A percentile compares a stretch with the other conserved stretches of the same genome.
Conservation (phyloP, 805 yeast species). For the Ogataea nakhonphanomensis region DNA sequence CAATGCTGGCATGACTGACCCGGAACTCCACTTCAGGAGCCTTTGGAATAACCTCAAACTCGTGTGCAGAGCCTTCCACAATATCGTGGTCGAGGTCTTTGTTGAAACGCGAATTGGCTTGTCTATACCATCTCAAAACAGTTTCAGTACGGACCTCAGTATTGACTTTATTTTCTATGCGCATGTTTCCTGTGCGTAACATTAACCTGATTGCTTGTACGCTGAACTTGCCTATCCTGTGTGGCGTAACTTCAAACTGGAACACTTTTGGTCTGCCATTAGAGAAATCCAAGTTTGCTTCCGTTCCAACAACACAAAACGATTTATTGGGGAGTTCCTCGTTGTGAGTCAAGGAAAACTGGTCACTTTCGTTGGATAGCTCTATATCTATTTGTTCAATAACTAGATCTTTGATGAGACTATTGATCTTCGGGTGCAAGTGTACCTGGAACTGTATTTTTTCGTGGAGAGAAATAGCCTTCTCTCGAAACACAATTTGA, state of each 20-base stretch:
- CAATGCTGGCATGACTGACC: slow-evolving; percentile 25
- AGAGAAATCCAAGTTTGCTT: slow-evolving; percentile 19
- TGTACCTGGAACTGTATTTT: slow-evolving; percentile 30
- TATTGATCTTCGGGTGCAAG: slow-evolving; percentile 29
- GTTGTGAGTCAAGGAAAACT: slow-evolving; percentile 15
- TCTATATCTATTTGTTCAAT: slow-evolving; percentile 21
- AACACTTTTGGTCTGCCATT: slow-evolving; percentile 14
- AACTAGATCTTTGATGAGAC: slow-evolving; percentile 14
- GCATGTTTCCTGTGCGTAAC: slow-evolving; percentile 11
- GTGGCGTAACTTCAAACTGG: slow-evolving; percentile 21
- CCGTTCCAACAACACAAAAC: slow-evolving; percentile 4
- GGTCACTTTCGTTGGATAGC: slow-evolving; percentile 17
- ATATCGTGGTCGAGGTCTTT: slow-evolving; percentile 16
- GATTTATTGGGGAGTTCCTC: slow-evolving; percentile 3
- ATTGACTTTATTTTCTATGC: slow-evolving; percentile 16
- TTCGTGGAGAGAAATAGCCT: slow-evolving; percentile 21
- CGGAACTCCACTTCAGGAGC: slow-evolving; percentile 34
- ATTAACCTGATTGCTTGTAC: slow-evolving; percentile 20
- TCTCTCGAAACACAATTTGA: slow-evolving; percentile 18
- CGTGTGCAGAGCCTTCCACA: slow-evolving; percentile 12
- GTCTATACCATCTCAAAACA: slow-evolving; percentile 17
- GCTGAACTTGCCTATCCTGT: slow-evolving; percentile 24
- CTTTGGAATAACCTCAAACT: slow-evolving; percentile 37
- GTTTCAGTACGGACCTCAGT: slow-evolving; percentile 1
- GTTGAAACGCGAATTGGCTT: slow-evolving; percentile 11